Percentiles rank a stretch among this genome's conserved stretches.
Evolutionary conservation across 768 basidiomycete species (phyloP).

Genomic region (Russula griseocarnosa): DNA sequence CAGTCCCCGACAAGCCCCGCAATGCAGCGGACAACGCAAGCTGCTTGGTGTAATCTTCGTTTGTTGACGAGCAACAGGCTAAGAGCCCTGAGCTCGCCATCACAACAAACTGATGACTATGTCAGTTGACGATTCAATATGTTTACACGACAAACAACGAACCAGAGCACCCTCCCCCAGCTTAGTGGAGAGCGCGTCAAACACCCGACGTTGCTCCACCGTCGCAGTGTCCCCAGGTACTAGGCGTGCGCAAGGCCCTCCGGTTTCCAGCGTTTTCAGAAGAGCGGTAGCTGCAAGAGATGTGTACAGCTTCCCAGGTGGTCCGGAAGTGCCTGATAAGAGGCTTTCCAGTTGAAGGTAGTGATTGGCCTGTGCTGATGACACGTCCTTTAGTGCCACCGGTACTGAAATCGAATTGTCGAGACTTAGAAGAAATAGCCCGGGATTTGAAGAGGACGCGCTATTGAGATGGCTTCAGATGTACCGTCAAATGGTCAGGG

Average conservation of each 20-base stretch:
- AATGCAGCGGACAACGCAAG: slow-evolving; percentile 20
- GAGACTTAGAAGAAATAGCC: slow-evolving; percentile 16
- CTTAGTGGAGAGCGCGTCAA: slow-evolving; percentile 20
- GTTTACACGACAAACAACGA: background rate
- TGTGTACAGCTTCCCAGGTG: slow-evolving; percentile 30
- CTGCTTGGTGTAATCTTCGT: slow-evolving; percentile 19
- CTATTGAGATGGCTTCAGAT: slow-evolving; percentile 3
- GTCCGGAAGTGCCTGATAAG: slow-evolving; percentile 20
- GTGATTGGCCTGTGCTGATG: slow-evolving; percentile 2
- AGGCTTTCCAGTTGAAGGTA: slow-evolving; percentile 14
- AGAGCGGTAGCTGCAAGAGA: slow-evolving; percentile 21
- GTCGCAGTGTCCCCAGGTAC: slow-evolving; percentile 21
- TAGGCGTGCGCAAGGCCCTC: slow-evolving; percentile 28
- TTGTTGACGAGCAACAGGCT: slow-evolving; percentile 27
- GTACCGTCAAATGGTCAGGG: background rate
- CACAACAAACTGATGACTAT: slow-evolving; percentile 20
- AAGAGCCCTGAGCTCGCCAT: slow-evolving; percentile 24
- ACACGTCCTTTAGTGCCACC: slow-evolving; percentile 26
- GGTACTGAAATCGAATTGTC: slow-evolving; percentile 24
- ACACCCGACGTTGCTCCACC: slow-evolving; percentile 10
- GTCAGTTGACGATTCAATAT: background rate
- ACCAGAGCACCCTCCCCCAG: slow-evolving; percentile 25
- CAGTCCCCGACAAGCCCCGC: slow-evolving; percentile 19
- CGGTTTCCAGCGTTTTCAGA: slow-evolving; percentile 27
- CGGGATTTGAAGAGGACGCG: background rate